A percentile compares a stretch with the other conserved stretches of the same genome.
These are phyloP conservation scores for Sclerotinia minor DNA, from an alignment of 2,329 filamentous ascomycete species.

Conservation along the genomic window DNA sequence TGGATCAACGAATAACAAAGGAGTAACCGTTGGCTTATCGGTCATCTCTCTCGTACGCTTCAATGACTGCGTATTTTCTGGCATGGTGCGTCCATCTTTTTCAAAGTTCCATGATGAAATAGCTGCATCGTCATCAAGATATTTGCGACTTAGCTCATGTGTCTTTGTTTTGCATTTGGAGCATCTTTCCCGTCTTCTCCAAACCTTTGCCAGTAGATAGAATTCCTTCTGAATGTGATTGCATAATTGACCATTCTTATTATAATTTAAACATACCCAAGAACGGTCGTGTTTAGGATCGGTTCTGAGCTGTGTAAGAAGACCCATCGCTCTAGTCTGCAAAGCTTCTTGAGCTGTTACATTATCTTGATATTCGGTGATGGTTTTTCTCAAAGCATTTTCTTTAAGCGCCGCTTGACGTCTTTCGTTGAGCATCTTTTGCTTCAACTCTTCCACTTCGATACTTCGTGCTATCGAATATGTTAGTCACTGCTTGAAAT, in stretches of 20 bases:
- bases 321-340: conserved; percentile 15
- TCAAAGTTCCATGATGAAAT: not conserved
- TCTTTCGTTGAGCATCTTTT: conserved; percentile 12
- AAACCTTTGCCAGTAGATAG: not conserved
- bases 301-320: not conserved
- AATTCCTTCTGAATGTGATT: conserved; percentile 18
- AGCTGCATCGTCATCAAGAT: not conserved
- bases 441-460: conserved; percentile 19
- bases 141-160: conserved; percentile 6
- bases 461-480: conserved; percentile 1
- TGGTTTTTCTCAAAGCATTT: conserved; percentile 62
- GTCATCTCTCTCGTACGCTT: not conserved
- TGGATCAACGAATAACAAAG: not conserved
- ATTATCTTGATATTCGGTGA: not conserved
- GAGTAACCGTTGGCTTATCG: not conserved
- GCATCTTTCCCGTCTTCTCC: conserved; percentile 21
- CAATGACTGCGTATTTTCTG: not conserved
- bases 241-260: not conserved
- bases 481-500: not conserved
- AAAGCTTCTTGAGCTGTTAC: conserved; percentile 9
- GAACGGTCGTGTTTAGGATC: not conserved
- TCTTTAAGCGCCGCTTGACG: conserved; percentile 10
- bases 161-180: conserved; percentile 12
- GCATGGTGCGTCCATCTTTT: not conserved
- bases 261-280: conserved; percentile 7